Evolutionary conservation across 2,329 filamentous ascomycete genomes (phyloP).

Genomic region (Cercospora janseana): DNA sequence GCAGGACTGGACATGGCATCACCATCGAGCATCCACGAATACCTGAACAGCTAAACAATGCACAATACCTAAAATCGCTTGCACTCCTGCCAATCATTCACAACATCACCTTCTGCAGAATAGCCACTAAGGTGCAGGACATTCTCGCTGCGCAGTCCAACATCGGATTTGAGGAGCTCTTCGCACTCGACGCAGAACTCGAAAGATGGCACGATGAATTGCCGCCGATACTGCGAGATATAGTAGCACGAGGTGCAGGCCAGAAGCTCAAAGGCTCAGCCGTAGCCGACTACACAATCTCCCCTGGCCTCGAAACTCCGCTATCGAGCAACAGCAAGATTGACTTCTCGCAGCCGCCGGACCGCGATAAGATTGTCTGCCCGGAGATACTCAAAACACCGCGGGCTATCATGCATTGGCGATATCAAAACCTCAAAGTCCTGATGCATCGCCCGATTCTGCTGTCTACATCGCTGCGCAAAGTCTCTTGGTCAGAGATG

Average conservation of each 20-base stretch:
- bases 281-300: slow-evolving; percentile 12
- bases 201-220: slow-evolving; percentile 70
- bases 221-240: slow-evolving; percentile 48
- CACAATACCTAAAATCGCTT: slow-evolving; percentile 53
- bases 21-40: slow-evolving; percentile 62
- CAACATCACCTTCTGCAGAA: slow-evolving; percentile 76
- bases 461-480: slow-evolving; percentile 60
- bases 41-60: slow-evolving; percentile 36
- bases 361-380: slow-evolving; percentile 53
- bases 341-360: slow-evolving; percentile 61
- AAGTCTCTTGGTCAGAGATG: slow-evolving; percentile 51
- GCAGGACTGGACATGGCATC: slow-evolving; percentile 65
- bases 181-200: slow-evolving; percentile 65
- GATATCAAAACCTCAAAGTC: slow-evolving; percentile 75
- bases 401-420: slow-evolving; percentile 76
- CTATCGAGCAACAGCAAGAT: slow-evolving; percentile 19
- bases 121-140: slow-evolving; percentile 75
- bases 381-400: slow-evolving; percentile 68
- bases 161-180: slow-evolving; percentile 64
- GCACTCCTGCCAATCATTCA: slow-evolving; percentile 70
- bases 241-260: slow-evolving; percentile 11
- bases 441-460: slow-evolving; percentile 72
- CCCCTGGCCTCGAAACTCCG: slow-evolving; percentile 16
- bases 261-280: slow-evolving; percentile 13
- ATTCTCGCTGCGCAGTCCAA: slow-evolving; percentile 67